These are phyloP conservation scores for Quercus variabilis DNA, from an alignment of 306 rosid genomes.

Conservation along the genomic window DNA sequence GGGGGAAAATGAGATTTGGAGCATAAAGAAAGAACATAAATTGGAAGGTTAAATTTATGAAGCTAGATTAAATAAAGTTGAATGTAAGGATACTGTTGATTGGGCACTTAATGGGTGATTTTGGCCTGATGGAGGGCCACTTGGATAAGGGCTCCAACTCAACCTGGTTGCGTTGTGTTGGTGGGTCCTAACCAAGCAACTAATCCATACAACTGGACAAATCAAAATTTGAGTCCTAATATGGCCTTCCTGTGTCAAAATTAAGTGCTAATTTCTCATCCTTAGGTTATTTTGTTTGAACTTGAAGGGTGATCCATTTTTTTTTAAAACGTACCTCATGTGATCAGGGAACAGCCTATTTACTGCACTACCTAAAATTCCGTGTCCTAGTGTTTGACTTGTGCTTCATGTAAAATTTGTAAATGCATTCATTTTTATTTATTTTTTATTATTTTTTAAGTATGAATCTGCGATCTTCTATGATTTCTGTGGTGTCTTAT, in stretches of 20 bases:
- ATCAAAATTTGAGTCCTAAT: background rate
- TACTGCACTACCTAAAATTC: background rate
- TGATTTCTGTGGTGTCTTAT: slow-evolving; percentile 10
- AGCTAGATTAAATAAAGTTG: background rate
- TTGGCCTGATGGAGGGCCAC: background rate
- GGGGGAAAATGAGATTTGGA: background rate
- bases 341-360: background rate
- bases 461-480: background rate
- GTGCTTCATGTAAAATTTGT: background rate
- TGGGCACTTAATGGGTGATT: background rate
- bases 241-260: background rate
- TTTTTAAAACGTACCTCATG: background rate
- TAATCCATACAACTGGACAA: background rate
- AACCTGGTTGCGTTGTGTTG: background rate
- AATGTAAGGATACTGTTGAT: background rate
- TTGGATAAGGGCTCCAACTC: background rate
- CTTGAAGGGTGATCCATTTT: background rate
- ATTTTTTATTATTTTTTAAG: too few species aligned
- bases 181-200: background rate
- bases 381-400: background rate
- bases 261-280: background rate
- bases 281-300: background rate
- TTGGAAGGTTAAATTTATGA: background rate
- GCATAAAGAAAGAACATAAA: background rate
- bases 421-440: too few species aligned